Evolutionary conservation across 2,329 filamentous ascomycete genomes (phyloP).

Genomic region (Fusarium secorum): DNA sequence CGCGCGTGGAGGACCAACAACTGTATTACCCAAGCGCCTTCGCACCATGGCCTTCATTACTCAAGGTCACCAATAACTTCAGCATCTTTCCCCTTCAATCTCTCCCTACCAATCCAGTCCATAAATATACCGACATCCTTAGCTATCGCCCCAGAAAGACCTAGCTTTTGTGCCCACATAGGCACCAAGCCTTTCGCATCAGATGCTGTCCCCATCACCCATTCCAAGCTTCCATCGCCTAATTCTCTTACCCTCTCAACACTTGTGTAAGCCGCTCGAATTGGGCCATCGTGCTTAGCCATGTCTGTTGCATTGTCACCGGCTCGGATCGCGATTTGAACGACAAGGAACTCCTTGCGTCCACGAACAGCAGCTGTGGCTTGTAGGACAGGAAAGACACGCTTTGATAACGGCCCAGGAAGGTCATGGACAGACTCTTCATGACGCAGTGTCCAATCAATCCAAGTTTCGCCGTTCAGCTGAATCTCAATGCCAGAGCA

Average conservation of each 20-base stretch:
- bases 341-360: conserved; percentile 61
- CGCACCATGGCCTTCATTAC: background rate
- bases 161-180: conserved; percentile 69
- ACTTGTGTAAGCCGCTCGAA: conserved; percentile 69
- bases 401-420: conserved; percentile 65
- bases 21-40: background rate
- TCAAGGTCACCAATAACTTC: conserved; percentile 14
- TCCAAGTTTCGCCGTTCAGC: conserved; percentile 54
- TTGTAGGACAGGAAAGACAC: conserved; percentile 73
- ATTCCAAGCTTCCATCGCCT: conserved; percentile 62
- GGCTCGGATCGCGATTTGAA: conserved; percentile 60
- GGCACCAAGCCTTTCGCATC: conserved; percentile 74
- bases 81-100: conserved; percentile 42
- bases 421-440: conserved; percentile 74
- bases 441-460: conserved; percentile 57
- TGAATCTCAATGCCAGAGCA: conserved; percentile 51
- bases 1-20: background rate
- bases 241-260: conserved; percentile 67
- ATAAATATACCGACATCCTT: conserved; percentile 78
- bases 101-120: conserved; percentile 63
- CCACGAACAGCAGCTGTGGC: conserved; percentile 58
- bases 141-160: conserved; percentile 67
- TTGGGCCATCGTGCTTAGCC: conserved; percentile 54
- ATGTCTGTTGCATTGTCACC: conserved; percentile 47
- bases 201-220: conserved; percentile 80